Conservation (phyloP, 2,329 filamentous ascomycete species). For the Ustulina deusta region DNA sequence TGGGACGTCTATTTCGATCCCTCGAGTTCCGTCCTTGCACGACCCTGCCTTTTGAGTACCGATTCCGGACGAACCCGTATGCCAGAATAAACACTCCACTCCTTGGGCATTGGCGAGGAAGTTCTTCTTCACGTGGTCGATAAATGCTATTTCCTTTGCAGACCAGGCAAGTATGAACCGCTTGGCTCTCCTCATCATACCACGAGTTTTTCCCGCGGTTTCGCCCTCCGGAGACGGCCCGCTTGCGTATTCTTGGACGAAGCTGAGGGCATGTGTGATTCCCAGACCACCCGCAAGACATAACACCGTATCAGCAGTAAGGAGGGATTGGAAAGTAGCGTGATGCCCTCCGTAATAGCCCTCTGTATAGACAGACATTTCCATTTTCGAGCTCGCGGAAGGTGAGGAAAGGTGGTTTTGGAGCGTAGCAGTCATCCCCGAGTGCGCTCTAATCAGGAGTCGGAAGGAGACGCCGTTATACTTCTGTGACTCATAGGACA, state of each 20-base stretch:
- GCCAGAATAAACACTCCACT: slow-evolving; percentile 39
- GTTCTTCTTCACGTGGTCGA: slow-evolving; percentile 41
- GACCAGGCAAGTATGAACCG: slow-evolving; percentile 47
- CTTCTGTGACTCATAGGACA: slow-evolving; percentile 8
- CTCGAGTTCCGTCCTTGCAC: neutral
- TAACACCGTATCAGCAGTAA: slow-evolving; percentile 37
- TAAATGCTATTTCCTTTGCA: slow-evolving; percentile 42
- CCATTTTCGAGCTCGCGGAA: neutral
- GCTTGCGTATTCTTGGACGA: slow-evolving; percentile 42
- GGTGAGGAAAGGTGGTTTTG: slow-evolving; percentile 25
- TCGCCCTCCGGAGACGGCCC: slow-evolving; percentile 14
- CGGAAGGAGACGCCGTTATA: slow-evolving; percentile 23
- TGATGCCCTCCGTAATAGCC: slow-evolving; percentile 40
- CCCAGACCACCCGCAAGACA: slow-evolving; percentile 40
- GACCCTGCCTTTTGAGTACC: neutral
- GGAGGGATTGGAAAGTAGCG: slow-evolving; percentile 29
- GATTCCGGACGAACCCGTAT: slow-evolving; percentile 15
- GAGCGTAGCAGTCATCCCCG: slow-evolving; percentile 35
- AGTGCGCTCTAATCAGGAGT: slow-evolving; percentile 36
- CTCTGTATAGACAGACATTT: slow-evolving; percentile 38
- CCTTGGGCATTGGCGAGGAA: slow-evolving; percentile 36
- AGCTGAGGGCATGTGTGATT: slow-evolving; percentile 39
- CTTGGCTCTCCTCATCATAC: slow-evolving; percentile 40
- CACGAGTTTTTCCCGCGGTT: neutral
- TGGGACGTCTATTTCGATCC: neutral